Conservation (phyloP, 2,329 filamentous ascomycete genomes). For the Triangularia verruculosa region DNA sequence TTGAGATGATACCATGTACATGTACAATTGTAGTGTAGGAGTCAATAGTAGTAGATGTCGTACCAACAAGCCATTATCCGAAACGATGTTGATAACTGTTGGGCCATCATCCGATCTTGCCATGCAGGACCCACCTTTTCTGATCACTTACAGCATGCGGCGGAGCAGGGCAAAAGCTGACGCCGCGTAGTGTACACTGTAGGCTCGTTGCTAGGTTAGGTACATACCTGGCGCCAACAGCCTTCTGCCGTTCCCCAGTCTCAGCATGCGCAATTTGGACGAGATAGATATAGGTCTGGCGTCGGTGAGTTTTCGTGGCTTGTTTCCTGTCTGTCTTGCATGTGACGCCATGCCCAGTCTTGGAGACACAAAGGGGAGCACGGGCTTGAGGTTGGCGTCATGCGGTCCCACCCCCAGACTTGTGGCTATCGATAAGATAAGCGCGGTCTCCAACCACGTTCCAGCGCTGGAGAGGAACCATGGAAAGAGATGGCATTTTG, state of each 20-base stretch:
- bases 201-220: too few relatives aligned
- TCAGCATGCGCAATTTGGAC: not conserved
- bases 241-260: too few relatives aligned
- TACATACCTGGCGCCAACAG: too few relatives aligned
- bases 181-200: not conserved
- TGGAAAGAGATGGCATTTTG: not conserved
- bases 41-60: too few relatives aligned
- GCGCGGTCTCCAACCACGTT: not conserved
- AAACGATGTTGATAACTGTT: not conserved
- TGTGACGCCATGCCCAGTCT: not conserved
- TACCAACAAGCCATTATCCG: not conserved
- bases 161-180: not conserved
- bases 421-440: conserved; percentile 3
- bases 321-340: not conserved
- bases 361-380: not conserved
- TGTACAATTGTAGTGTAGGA: not conserved
- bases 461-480: not conserved
- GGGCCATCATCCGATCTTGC: not conserved
- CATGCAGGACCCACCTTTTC: not conserved
- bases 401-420: not conserved
- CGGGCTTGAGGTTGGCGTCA: not conserved
- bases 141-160: not conserved
- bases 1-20: conserved; percentile 1
- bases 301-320: not conserved
- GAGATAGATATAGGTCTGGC: not conserved